phyloP scores from a whole-genome alignment of 2,329 filamentous ascomycete species.

The Periconia macrospinosa region DNA sequence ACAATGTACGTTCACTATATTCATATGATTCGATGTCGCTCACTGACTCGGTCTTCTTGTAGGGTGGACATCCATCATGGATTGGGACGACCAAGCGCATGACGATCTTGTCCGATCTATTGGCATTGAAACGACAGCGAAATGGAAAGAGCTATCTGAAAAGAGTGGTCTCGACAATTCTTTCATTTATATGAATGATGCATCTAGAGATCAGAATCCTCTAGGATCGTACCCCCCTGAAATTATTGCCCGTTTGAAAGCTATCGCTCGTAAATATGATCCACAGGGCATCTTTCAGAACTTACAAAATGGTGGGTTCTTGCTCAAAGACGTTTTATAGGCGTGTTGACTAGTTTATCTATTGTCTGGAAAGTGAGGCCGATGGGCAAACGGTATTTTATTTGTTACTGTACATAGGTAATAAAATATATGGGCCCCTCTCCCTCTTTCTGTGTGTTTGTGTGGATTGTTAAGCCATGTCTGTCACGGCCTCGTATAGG shows the following conservation, averaged over 20 bases:
- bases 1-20: constrained; percentile 1
- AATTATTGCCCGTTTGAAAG: constrained; percentile 1
- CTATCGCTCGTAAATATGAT: constrained; percentile 3
- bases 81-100: constrained; percentile 2
- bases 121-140: background rate
- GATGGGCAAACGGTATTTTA: too few relatives aligned
- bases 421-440: too few relatives aligned
- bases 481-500: too few relatives aligned
- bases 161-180: background rate
- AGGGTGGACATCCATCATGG: constrained; percentile 6
- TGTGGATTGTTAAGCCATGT: too few relatives aligned
- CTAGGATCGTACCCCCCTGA: constrained; percentile 6
- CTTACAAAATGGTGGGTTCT: constrained; percentile 14
- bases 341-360: too few relatives aligned
- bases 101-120: constrained; percentile 1
- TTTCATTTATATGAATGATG: constrained; percentile 5
- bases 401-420: too few relatives aligned
- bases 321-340: background rate
- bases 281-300: constrained; percentile 12
- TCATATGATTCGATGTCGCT: background rate
- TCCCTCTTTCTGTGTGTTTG: too few relatives aligned
- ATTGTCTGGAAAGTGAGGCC: too few relatives aligned
- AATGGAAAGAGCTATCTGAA: constrained; percentile 3
- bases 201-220: constrained; percentile 6
- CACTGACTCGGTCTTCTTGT: background rate